Evolutionary conservation across 2,329 filamentous ascomycete species (phyloP), one percentile per base, ranked within the genome.

Genomic region (Fusarium papillatum): DNA sequence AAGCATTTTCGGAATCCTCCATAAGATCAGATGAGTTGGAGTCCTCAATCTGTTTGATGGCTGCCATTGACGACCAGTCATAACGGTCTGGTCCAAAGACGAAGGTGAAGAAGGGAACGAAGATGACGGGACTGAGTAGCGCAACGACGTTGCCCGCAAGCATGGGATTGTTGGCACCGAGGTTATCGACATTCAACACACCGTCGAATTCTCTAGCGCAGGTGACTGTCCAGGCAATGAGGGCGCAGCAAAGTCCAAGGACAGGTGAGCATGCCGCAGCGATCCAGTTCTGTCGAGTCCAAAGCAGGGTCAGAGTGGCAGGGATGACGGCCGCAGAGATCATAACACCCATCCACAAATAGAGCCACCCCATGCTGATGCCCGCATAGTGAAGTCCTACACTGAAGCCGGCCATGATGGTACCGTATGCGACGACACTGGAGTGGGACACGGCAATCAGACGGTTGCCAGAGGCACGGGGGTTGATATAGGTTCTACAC

Each of bases 341-440:
- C 79, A 98, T 95, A 63, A 95, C 94, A 10, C 95, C 96, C 95
- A 98, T 98, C 81, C 98, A 90, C 2, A 98, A 87, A 81, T 97
- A 97, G 5, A 97, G 88, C 80, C 96, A 97, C 14, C 95, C 95
- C 94, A 98, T 97, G 14, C 91, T 93, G 72, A 98, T 94, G 24
- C 93, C 93, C 3, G 91, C 92, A 74, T 94, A 93, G 82, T 87
- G 91, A 0, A 97, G 89, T 0, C 94, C 95, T 0, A 95, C 94
- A 1, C 93, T 93, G 83, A 97, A 95, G 2, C 87, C 90, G 17
- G 95, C 94, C 87, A 98, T 96, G 78, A 94, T 88, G 24, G 95
- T 77, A 0, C 94, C 93, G 80, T 96, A 98, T 17, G 80, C 79
- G 1, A 92, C 87, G 46, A 97, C 95, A 79, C 92, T 91, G 41